Conservation (phyloP, 2,329 filamentous ascomycete genomes). For the Microdochium bolleyi region DNA sequence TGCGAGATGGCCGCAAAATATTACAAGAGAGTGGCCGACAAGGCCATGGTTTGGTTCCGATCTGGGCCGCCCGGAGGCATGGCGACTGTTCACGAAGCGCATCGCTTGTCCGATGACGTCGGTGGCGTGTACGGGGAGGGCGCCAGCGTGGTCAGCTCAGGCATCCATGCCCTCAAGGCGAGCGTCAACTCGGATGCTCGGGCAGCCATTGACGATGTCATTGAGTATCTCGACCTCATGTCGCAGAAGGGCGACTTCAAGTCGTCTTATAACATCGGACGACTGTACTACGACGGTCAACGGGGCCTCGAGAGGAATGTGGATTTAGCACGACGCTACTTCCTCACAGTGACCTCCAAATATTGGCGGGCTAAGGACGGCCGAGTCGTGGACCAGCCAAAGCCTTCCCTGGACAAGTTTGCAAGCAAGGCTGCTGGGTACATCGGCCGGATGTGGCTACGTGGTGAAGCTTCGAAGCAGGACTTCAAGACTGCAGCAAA, state of each 20-base stretch:
- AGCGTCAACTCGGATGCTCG: slow-evolving; percentile 71
- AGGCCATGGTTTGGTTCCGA: slow-evolving; percentile 79
- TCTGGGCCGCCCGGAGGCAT: slow-evolving; percentile 87
- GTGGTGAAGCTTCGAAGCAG: slow-evolving; percentile 76
- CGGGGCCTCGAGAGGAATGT: slow-evolving; percentile 67
- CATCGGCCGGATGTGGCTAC: slow-evolving; percentile 81
- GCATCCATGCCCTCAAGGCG: slow-evolving; percentile 68
- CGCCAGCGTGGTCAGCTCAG: slow-evolving; percentile 82
- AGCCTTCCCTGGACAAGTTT: slow-evolving; percentile 64
- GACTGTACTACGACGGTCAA: slow-evolving; percentile 83
- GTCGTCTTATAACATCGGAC: slow-evolving; percentile 77
- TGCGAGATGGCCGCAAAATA: slow-evolving; percentile 81
- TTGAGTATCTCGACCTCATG: slow-evolving; percentile 89
- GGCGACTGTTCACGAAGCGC: slow-evolving; percentile 67
- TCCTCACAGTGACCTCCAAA: slow-evolving; percentile 67
- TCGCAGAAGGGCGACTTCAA: slow-evolving; percentile 84
- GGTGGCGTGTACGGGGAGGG: slow-evolving; percentile 95
- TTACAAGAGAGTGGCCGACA: slow-evolving; percentile 91
- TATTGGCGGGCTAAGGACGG: slow-evolving; percentile 74
- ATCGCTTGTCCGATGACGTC: slow-evolving; percentile 79
- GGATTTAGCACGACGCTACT: slow-evolving; percentile 69
- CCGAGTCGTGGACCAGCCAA: slow-evolving; percentile 62
- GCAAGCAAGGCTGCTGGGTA: slow-evolving; percentile 81
- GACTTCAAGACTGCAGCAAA: slow-evolving; percentile 67
- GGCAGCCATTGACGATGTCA: slow-evolving; percentile 82